Evolutionary conservation across 2,329 filamentous ascomycete genomes (phyloP).

Genomic region (Drechslera avenae): DNA sequence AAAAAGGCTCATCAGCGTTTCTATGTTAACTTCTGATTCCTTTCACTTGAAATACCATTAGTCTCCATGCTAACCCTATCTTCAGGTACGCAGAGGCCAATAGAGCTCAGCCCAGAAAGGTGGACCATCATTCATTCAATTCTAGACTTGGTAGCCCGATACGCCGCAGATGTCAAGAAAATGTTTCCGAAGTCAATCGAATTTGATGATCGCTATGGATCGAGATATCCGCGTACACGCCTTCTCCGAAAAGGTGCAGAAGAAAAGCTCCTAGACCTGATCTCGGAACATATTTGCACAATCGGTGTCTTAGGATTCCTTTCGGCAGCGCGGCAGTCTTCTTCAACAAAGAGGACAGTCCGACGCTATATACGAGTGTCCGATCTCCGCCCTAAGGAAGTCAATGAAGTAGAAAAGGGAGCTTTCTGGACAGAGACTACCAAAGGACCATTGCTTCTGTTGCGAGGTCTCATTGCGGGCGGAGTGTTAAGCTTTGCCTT

Average conservation of each 20-base stretch:
- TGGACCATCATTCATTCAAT: conserved; percentile 62
- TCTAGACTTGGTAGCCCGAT: conserved; percentile 49
- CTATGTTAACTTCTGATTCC: no score
- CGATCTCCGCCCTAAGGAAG: no score
- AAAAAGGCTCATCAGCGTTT: no score
- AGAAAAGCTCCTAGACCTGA: conserved; percentile 21
- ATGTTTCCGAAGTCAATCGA: no score
- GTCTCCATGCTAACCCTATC: not conserved
- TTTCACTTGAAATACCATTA: no score
- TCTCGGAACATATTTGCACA: conserved; percentile 49
- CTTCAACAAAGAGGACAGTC: no score
- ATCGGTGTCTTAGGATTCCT: conserved; percentile 51
- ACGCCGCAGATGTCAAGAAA: no score
- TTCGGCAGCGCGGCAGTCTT: conserved; percentile 40
- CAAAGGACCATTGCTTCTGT: conserved; percentile 50
- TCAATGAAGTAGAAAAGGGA: no score
- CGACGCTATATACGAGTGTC: no score
- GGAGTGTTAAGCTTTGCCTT: conserved; percentile 61
- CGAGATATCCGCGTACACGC: conserved; percentile 54
- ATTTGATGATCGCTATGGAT: conserved; percentile 22
- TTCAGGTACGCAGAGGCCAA: conserved; percentile 44
- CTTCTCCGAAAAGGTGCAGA: conserved; percentile 52
- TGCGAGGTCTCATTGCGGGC: conserved; percentile 60
- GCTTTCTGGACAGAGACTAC: conserved; percentile 16
- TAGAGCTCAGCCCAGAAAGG: conserved; percentile 59